Base-by-base conservation (phyloP, 2,329 filamentous ascomycete species). In the Pseudofabraea citricarpa region DNA sequence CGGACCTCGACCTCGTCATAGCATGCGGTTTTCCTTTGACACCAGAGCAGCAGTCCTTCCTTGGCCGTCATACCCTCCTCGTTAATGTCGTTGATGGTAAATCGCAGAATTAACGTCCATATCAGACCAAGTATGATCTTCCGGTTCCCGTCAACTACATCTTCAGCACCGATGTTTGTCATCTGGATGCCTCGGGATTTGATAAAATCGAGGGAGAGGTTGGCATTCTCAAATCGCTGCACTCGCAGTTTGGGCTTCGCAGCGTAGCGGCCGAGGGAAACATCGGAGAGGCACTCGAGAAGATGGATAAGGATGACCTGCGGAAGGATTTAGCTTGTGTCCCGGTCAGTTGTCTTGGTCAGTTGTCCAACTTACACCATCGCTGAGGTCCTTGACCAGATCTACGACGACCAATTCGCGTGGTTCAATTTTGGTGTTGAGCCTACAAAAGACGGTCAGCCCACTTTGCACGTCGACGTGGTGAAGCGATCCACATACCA, bases 41-140 rank as follows among this genome's bases (percentile, higher is more conserved):
- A 98, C 93, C 93, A 98, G 19, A 98, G 70, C 45, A 98, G 69
- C 57, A 98, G 70, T 50, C 93, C 93, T 64, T 97, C 93, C 67
- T 97, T 96, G 46, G 93, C 93, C 41, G 91, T 96, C 81, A 97
- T 85, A 53, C 93, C 93, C 73, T 96, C 93, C 65, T 91, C 86
- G 64, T 94, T 97, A 71, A 98, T 98, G 66, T 98, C 93, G 64
- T 85, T 96, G 64, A 98, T 98, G 55, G 93, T 98, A 66, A 98
- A 98, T 40, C 93, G 80, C 54, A 96, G 73, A 83, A 98, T 98
- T 50, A 98, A 75, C 5, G 90, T 98, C 93, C 93, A 98, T 67
- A 98, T 96, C 56, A 98, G 74, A 22, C 93, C 93, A 22, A 98
- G 75, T 47, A 97, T 95, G 60, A 98, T 96, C 74, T 97, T 98